Evolutionary conservation across 306 rosid genomes (phyloP).

Genomic region (Comarum palustre): DNA sequence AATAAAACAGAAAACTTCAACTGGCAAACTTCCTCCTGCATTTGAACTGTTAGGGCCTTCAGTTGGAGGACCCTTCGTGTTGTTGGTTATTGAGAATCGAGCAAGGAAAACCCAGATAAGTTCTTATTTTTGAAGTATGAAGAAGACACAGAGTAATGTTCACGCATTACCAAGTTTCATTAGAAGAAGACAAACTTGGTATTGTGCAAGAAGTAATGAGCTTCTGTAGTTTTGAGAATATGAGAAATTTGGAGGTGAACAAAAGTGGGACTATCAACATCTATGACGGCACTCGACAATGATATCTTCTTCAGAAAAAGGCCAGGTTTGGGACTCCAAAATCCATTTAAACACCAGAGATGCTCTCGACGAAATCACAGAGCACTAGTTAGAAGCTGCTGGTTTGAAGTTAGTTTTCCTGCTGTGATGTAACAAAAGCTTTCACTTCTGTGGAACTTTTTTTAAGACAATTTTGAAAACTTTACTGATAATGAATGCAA

Average conservation of each 20-base stretch:
- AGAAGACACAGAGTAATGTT: slow-evolving; percentile 16
- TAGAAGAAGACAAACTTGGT: slow-evolving; percentile 13
- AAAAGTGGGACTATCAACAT: not conserved
- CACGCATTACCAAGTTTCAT: slow-evolving; percentile 9
- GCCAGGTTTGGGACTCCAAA: slow-evolving; percentile 22
- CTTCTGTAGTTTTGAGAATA: slow-evolving; percentile 13
- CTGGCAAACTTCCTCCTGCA: not conserved
- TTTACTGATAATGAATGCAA: too few species aligned
- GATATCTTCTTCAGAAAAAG: slow-evolving; percentile 7
- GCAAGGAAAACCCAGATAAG: slow-evolving; percentile 33
- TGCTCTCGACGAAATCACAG: slow-evolving; percentile 10
- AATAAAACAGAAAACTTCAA: not conserved
- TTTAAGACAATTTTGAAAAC: too few species aligned
- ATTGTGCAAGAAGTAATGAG: not conserved
- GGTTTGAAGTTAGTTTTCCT: not conserved
- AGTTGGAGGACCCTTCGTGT: slow-evolving; percentile 48
- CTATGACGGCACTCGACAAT: not conserved
- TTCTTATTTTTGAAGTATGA: slow-evolving; percentile 50
- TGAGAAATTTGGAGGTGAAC: slow-evolving; percentile 37
- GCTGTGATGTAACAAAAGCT: not conserved
- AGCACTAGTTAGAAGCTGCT: not conserved
- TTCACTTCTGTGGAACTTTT: too few species aligned
- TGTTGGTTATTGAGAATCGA: slow-evolving; percentile 43
- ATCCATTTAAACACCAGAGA: slow-evolving; percentile 11
- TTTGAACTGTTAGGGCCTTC: slow-evolving; percentile 40